phyloP scores from a whole-genome alignment of 2,329 filamentous ascomycete species.

The Colletotrichum sp. region DNA sequence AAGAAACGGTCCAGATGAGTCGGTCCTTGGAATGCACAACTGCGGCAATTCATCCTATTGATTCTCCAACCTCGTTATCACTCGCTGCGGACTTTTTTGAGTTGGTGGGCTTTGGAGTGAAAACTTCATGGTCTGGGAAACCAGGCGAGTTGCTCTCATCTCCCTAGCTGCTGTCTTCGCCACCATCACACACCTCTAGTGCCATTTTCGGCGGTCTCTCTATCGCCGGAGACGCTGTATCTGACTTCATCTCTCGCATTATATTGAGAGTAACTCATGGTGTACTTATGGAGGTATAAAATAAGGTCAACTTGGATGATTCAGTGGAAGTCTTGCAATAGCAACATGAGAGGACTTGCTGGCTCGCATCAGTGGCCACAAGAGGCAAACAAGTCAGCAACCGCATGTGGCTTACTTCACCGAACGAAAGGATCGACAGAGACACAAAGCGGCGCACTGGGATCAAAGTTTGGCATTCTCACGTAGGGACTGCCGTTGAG shows the following conservation, averaged over 20 bases:
- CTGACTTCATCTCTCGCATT: background rate
- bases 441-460: background rate
- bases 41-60: too few species aligned
- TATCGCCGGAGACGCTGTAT: background rate
- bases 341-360: background rate
- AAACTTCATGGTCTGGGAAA: too few species aligned
- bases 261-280: background rate
- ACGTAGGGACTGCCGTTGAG: background rate
- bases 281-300: background rate
- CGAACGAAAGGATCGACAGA: background rate
- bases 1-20: too few species aligned
- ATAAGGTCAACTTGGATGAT: background rate
- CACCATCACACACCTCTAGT: too few species aligned
- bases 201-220: too few species aligned
- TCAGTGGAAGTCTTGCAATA: background rate
- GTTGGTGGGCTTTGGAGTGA: too few species aligned
- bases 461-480: background rate
- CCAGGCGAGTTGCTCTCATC: too few species aligned
- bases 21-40: too few species aligned
- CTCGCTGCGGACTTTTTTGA: too few species aligned
- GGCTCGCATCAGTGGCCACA: background rate
- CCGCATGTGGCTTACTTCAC: background rate
- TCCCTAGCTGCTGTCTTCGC: too few species aligned
- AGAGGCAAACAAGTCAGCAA: background rate
- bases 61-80: too few species aligned